Conservation (phyloP, 1,284 basidiomycete species). For the Athelia psychrophila region DNA sequence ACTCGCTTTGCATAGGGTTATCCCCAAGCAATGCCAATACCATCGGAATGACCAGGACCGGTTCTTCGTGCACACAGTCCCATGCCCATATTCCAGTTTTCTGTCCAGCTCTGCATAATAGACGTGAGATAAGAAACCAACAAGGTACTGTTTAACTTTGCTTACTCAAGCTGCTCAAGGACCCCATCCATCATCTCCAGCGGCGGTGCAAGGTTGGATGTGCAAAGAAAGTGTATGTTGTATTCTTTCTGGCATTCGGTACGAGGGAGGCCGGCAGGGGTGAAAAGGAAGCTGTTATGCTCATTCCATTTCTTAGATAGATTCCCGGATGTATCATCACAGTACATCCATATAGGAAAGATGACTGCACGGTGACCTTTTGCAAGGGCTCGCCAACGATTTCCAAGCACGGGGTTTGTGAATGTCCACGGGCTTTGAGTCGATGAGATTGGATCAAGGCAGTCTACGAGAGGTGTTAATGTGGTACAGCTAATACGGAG, state of each 20-base stretch:
- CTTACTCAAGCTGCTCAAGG: constrained; percentile 15
- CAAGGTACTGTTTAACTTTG: neutral
- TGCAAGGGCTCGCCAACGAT: constrained; percentile 14
- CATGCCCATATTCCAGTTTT: constrained; percentile 15
- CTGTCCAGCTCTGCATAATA: constrained; percentile 7
- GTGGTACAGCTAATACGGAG: neutral
- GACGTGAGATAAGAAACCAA: neutral
- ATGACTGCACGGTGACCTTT: constrained; percentile 12
- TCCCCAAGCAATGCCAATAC: constrained; percentile 18
- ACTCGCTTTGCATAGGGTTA: constrained; percentile 23
- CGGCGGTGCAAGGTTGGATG: constrained; percentile 22
- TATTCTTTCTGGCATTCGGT: constrained; percentile 17
- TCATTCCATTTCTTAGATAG: constrained; percentile 36
- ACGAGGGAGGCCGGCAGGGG: constrained; percentile 24
- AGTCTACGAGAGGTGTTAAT: neutral
- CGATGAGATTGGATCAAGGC: neutral
- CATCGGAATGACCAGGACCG: constrained; percentile 11
- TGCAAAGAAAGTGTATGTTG: constrained; percentile 27
- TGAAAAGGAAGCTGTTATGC: constrained; percentile 31
- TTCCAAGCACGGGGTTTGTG: constrained; percentile 2
- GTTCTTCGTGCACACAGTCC: constrained; percentile 11
- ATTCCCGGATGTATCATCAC: constrained; percentile 35
- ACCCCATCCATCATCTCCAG: constrained; percentile 23
- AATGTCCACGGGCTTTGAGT: neutral
- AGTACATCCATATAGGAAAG: constrained; percentile 28